Conservation (phyloP, 108 stramenopile genomes). For the Aurantiochytrium sp. region DNA sequence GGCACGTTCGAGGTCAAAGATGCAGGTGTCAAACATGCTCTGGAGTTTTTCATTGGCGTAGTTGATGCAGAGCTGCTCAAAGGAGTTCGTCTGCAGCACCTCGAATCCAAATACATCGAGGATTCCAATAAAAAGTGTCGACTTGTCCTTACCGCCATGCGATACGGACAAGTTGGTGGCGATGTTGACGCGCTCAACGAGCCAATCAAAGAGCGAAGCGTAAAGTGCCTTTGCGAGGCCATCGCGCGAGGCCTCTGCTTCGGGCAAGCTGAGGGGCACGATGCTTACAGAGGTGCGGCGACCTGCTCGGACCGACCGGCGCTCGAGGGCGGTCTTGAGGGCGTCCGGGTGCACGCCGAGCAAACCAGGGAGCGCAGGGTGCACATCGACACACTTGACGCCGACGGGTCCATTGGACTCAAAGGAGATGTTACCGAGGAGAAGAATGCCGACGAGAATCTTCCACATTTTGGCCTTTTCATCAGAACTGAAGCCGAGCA, state of each 20-base stretch:
- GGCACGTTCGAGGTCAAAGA: constrained; percentile 51
- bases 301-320: constrained; percentile 66
- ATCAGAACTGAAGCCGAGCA: neutral
- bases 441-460: constrained; percentile 24
- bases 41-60: constrained; percentile 58
- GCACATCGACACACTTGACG: neutral
- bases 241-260: constrained; percentile 78
- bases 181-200: constrained; percentile 74
- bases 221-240: constrained; percentile 90
- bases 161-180: constrained; percentile 41
- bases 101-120: constrained; percentile 64
- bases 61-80: constrained; percentile 51
- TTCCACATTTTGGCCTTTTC: neutral
- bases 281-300: constrained; percentile 61
- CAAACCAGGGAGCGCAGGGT: constrained; percentile 40
- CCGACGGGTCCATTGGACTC: neutral
- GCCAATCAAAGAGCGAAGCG: constrained; percentile 74
- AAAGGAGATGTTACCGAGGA: constrained; percentile 31
- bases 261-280: constrained; percentile 60
- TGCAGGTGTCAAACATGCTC: constrained; percentile 47
- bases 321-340: constrained; percentile 65
- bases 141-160: neutral
- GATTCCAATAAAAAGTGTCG: constrained; percentile 23
- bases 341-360: constrained; percentile 71
- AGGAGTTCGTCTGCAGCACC: constrained; percentile 46